Base-by-base conservation (phyloP, 805 yeast species). In the Millerozyma acaciae region DNA sequence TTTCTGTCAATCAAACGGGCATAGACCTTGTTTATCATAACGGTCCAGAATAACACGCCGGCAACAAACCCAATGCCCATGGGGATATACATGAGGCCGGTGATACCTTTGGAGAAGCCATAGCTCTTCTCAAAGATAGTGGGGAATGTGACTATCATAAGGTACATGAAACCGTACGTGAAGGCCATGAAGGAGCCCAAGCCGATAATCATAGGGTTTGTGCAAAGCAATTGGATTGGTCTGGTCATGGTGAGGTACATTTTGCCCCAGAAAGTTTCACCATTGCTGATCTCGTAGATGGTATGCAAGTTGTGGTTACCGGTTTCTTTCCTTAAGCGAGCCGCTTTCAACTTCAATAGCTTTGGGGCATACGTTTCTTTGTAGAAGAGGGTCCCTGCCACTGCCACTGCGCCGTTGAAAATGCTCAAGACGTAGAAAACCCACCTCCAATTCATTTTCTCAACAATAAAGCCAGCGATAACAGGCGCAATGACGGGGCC, bases 131-230 rank as follows among this genome's bases (percentile, higher is more conserved):
- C 36, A 35, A 48, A 64, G 2, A 64, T 57, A 7, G 47, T 36
- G 2, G 68, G 70, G 39, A 61, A 63, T 2, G 68, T 57, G 7
- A 61, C 61, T 28, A 64, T 53, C 67, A 64, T 60, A 37, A 63
- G 42, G 41, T 64, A 64, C 58, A 64, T 51, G 37, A 63, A 61
- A n/a, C 67, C 68, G 37, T 64, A 63, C 8, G 57, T 54, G 42
- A 64, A 59, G 2, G 68, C 68, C 66, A 64, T 59, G 40, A 60
- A 64, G 9, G 65, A 52, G 1, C 70, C 68, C 34, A 64, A 49
- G 1, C 68, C 68, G 22, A 60, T 43, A 9, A 64, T 50, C 61
- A 64, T 60, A 2, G 68, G 68, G 37, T 64, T 60, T 13, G 56
- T 49, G 37, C 47, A 45, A 8, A 64, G 47, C 16, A 63, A 49